Evolutionary conservation across 441 rosid species (phyloP).

Genomic region (Raphanus hybrid): DNA sequence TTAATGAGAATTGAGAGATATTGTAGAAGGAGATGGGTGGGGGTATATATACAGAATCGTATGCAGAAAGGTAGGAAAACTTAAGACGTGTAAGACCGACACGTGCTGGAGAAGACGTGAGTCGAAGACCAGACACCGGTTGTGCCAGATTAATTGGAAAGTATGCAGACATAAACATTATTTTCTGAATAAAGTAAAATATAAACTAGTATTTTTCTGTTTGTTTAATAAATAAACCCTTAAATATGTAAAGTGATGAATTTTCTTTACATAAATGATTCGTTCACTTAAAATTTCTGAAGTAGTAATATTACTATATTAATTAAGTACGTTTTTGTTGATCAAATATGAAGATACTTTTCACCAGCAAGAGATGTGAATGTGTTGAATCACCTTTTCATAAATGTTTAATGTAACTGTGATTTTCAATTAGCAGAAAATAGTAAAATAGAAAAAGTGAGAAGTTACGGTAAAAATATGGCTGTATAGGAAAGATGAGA

Average conservation of each 20-base stretch:
- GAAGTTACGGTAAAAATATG: not conserved
- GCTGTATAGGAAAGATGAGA: not conserved
- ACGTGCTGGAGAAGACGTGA: slow-evolving; percentile 20
- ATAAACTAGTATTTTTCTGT: not conserved
- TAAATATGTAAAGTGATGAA: not conserved
- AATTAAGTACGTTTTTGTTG: not conserved
- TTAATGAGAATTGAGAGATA: not conserved
- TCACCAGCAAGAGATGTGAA: not conserved
- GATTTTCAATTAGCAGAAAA: not conserved
- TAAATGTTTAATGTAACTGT: not conserved
- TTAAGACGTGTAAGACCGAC: slow-evolving; percentile 2
- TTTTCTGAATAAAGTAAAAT: not conserved
- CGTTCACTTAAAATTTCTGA: not conserved
- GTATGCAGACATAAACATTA: not conserved
- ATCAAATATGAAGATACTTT: not conserved
- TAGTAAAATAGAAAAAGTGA: not conserved
- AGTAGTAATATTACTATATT: not conserved
- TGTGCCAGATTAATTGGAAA: slow-evolving; percentile 4
- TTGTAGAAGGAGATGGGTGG: slow-evolving; percentile 1
- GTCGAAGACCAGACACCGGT: slow-evolving; percentile 12
- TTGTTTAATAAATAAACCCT: not conserved
- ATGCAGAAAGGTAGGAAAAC: not conserved
- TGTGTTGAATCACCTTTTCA: not conserved
- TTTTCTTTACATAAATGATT: not conserved
- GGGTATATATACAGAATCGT: slow-evolving; percentile 21